Evolutionary conservation across 1,139 yeast genomes (phyloP), one percentile per base, ranked within the genome.

Genomic region (Taphrina wiesneri): DNA sequence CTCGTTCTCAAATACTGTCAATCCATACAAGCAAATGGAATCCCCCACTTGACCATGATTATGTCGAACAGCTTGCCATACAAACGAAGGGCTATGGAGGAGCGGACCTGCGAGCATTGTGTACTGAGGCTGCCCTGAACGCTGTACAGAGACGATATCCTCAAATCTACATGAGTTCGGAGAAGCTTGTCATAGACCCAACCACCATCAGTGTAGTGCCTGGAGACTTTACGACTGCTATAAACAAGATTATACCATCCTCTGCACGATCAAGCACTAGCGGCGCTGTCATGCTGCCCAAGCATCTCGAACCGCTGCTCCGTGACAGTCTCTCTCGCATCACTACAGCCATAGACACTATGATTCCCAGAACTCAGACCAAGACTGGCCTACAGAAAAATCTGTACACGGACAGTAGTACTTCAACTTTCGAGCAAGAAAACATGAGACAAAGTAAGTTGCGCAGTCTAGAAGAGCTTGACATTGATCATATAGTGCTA

Each of bases 41-140:
- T 3, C 96, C 96, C 1, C 87, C 88, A 0, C 77, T 88, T 63
- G 76, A 83, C 0, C 80, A 80, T 0, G 78, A 76, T 7, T 88
- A 93, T 71, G 74, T 90, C 7, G 81, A 82, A 2, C 85, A 86
- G 67, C 81, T 93, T 56, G 95, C 98, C 0, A 81, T 81, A 15
- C 78, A 90, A 67, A 92, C 99, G 0, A 93, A 92, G 74, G 99
- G 99, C 0, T 95, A 90, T 73, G 99, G 99, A 46, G 99, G 99
- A 78, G 98, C 99, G 1, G 99, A 93, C 76, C 80, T 95, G 70
- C 81, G 97, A 66, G 97, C 98, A 0, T 79, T 93, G 41, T 92
- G 98, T 74, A 92, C 98, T 0, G 99, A 93, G 75, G 95, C 97
- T 15, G 98, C 99, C 0, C 80, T 95, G 69, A 87, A 86, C 73